phyloP scores from a whole-genome alignment of 2,329 filamentous ascomycete species.

The Pseudonectria buxi region DNA sequence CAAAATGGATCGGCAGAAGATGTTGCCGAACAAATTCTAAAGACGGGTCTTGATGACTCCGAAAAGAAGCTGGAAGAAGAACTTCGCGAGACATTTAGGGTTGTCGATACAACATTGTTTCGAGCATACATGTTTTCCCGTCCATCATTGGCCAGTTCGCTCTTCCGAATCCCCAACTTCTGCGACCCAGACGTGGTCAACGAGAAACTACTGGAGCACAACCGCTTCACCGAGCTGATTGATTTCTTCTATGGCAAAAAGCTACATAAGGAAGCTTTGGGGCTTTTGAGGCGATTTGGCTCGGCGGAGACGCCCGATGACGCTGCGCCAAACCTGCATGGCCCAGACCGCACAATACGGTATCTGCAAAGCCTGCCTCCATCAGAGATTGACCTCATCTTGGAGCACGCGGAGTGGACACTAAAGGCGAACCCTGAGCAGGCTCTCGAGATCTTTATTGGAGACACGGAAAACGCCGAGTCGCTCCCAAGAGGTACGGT shows the following conservation, averaged over 20 bases:
- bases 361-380: conserved; percentile 88
- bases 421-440: conserved; percentile 63
- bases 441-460: conserved; percentile 89
- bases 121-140: conserved; percentile 90
- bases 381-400: conserved; percentile 80
- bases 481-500: conserved; percentile 73
- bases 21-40: conserved; percentile 50
- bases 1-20: conserved; percentile 40
- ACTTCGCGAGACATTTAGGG: conserved; percentile 66
- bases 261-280: conserved; percentile 79
- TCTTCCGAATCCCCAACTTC: conserved; percentile 95
- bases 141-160: conserved; percentile 74
- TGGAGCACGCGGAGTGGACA: conserved; percentile 90
- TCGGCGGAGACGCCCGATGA: conserved; percentile 46
- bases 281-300: conserved; percentile 76
- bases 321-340: conserved; percentile 56
- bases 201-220: conserved; percentile 80
- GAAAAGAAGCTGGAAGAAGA: conserved; percentile 62
- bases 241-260: conserved; percentile 96
- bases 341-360: conserved; percentile 74
- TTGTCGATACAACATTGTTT: conserved; percentile 93
- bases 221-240: conserved; percentile 88
- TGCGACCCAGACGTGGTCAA: conserved; percentile 95
- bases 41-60: conserved; percentile 38
- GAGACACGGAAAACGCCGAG: conserved; percentile 92